A percentile compares a stretch with the other conserved stretches of the same genome.
Conservation (phyloP, 1,284 basidiomycete genomes). For the Tremellales sp. region DNA sequence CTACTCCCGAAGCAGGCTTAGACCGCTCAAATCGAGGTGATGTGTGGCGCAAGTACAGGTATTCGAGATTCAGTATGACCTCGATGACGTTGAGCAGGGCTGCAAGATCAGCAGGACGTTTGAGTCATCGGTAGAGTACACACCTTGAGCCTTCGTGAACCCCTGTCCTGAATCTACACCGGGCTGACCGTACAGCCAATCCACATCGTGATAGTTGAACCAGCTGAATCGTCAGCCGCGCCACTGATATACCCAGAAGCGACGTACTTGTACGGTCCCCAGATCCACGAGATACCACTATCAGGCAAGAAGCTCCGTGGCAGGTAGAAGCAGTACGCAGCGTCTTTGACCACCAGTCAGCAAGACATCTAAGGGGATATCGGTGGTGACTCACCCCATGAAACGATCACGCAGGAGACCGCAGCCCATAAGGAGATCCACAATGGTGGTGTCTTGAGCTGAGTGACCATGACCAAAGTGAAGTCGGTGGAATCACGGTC, state of each 20-base stretch:
- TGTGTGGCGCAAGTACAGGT: conserved; percentile 69
- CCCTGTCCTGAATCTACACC: conserved; percentile 64
- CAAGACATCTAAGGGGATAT: conserved; percentile 10
- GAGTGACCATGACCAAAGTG: conserved; percentile 8
- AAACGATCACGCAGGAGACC: conserved; percentile 54
- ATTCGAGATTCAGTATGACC: conserved; percentile 66
- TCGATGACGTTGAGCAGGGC: conserved; percentile 78
- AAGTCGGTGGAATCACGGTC: too few species aligned
- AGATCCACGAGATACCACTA: conserved; percentile 82
- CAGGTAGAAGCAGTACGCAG: conserved; percentile 64
- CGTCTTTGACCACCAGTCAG: conserved; percentile 54
- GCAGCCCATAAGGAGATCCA: conserved; percentile 71
- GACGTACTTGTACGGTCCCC: conserved; percentile 65
- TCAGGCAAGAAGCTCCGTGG: conserved; percentile 62
- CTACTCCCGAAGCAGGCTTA: conserved; percentile 52
- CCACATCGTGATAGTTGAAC: conserved; percentile 62
- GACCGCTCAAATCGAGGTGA: conserved; percentile 43
- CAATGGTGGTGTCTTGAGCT: conserved; percentile 41
- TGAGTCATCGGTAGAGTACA: conserved; percentile 21
- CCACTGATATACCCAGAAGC: neutral
- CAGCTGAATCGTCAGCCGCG: conserved; percentile 34
- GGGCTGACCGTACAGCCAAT: conserved; percentile 66
- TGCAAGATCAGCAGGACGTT: conserved; percentile 33
- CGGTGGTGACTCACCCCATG: conserved; percentile 37
- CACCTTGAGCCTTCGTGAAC: conserved; percentile 83